A percentile compares a stretch with the other conserved stretches of the same genome.
These are phyloP conservation scores for Colletotrichum paranaense DNA, from an alignment of 2,329 filamentous ascomycete genomes.

Conservation along the genomic window DNA sequence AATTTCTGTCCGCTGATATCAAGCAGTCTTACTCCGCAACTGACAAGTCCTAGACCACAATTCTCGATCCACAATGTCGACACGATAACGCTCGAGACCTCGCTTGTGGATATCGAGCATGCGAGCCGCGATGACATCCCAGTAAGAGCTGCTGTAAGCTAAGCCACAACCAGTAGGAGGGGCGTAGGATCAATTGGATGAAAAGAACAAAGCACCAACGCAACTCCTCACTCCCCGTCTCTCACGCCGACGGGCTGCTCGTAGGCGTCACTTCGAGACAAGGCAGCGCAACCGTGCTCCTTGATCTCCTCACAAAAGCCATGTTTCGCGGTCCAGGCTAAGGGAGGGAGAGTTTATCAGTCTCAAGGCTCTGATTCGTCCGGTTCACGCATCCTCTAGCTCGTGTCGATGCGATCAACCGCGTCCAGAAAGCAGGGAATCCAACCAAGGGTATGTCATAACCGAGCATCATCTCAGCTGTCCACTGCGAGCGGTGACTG, in stretches of 20 bases:
- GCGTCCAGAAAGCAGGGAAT: background rate
- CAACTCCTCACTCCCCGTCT: background rate
- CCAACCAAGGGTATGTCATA: conserved; percentile 1
- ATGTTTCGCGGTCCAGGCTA: background rate
- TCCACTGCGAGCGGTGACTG: background rate
- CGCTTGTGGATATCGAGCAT: conserved; percentile 4
- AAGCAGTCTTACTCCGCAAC: background rate
- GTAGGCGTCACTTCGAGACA: conserved; percentile 15
- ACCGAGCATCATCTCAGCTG: conserved; percentile 1
- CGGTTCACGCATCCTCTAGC: background rate
- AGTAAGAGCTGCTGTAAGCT: background rate
- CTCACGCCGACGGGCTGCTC: background rate
- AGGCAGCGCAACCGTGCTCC: background rate
- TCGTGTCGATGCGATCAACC: background rate
- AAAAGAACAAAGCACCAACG: background rate
- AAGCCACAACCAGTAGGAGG: conserved; percentile 7
- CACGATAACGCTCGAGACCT: conserved; percentile 3
- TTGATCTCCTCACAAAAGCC: background rate
- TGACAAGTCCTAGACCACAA: background rate
- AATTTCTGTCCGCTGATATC: background rate
- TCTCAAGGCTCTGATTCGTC: background rate
- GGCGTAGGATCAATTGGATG: conserved; percentile 3
- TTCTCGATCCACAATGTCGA: conserved; percentile 9
- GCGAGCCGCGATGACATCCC: conserved; percentile 5
- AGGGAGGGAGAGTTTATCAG: background rate